Base-by-base conservation (phyloP, 768 basidiomycete species). In the Tylopilus subfusipes region DNA sequence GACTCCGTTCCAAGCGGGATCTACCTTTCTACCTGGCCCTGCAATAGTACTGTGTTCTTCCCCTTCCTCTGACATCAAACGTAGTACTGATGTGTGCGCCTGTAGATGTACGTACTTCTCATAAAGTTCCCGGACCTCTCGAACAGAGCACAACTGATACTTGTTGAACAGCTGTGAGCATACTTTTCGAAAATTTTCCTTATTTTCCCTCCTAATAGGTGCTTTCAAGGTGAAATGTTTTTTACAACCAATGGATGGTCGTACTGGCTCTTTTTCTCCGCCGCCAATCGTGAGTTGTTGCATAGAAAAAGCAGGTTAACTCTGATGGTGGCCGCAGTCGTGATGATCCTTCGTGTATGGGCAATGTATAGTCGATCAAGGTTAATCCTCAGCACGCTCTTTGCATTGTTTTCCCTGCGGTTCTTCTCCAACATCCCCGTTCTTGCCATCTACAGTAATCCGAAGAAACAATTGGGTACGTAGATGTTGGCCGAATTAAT, bases 11-110 rank as follows among this genome's bases (percentile, higher is more conserved):
- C 13, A n/a, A 58, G 50, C 18, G 14, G 33, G 49, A 18, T 34
- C 25, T 22, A 52, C 25, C 25, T 57, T 55, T 38, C 13, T 56
- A 8, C 34, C 40, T 30, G 54, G 3, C 30, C 11, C 44, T 10
- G 24, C 21, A 31, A 48, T 50, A 49, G 57, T 56, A 38, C n/a
- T n/a, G n/a, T n/a, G n/a, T n/a, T n/a, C 12, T 25, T 48, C 27
- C 10, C 1, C 19, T 39, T 9, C 5, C 6, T 16, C 18, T 19
- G n/a, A n/a, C 14, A 36, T 42, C 6, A 3, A n/a, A 7, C 13
- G n/a, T n/a, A n/a, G 14, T 22, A 36, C 42, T 29, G 21, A 48
- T 11, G 3, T 21, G 7, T 13, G 2, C 5, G 1, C 38, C 12
- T 0, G 19, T 16, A 58, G 54, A 39, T 13, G 57, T 58, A 39